These are phyloP conservation scores for Babesia gibsoni DNA, from an alignment of 169 alveolate genomes.

Conservation along the genomic window DNA sequence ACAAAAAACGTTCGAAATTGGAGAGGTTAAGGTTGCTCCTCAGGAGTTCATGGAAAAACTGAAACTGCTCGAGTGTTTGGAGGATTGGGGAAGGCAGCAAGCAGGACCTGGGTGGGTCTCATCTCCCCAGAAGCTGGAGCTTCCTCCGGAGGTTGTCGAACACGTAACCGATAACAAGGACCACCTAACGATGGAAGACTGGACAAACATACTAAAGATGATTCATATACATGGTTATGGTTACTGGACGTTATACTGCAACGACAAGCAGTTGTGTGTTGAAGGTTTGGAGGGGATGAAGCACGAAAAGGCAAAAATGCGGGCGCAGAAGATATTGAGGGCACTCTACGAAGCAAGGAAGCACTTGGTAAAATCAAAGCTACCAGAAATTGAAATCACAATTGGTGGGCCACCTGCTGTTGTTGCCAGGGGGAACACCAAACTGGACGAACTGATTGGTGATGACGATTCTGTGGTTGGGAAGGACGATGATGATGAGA, in stretches of 20 bases:
- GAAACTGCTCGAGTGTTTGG: slow-evolving; percentile 66
- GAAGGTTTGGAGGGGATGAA: slow-evolving; percentile 71
- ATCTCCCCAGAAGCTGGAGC: slow-evolving; percentile 14
- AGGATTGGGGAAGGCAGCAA: slow-evolving; percentile 54
- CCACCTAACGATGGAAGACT: slow-evolving; percentile 75
- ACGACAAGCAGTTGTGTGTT: slow-evolving; percentile 73
- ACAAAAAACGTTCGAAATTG: slow-evolving; percentile 53
- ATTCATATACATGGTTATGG: slow-evolving; percentile 85
- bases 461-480: slow-evolving; percentile 37
- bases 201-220: slow-evolving; percentile 77
- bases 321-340: slow-evolving; percentile 74
- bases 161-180: slow-evolving; percentile 69
- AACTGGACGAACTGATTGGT: slow-evolving; percentile 16
- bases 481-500: slow-evolving; percentile 32
- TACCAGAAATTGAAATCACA: slow-evolving; percentile 8
- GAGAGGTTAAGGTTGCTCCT: slow-evolving; percentile 68
- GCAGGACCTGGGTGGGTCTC: slow-evolving; percentile 63
- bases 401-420: no score
- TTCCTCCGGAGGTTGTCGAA: slow-evolving; percentile 47
- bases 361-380: slow-evolving; percentile 24
- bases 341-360: slow-evolving; percentile 59
- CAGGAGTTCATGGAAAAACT: slow-evolving; percentile 67
- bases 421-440: background rate
- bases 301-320: slow-evolving; percentile 74
- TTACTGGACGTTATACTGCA: slow-evolving; percentile 81